Conservation (phyloP, 345 rosid genomes). For the Brassica rapa region DNA sequence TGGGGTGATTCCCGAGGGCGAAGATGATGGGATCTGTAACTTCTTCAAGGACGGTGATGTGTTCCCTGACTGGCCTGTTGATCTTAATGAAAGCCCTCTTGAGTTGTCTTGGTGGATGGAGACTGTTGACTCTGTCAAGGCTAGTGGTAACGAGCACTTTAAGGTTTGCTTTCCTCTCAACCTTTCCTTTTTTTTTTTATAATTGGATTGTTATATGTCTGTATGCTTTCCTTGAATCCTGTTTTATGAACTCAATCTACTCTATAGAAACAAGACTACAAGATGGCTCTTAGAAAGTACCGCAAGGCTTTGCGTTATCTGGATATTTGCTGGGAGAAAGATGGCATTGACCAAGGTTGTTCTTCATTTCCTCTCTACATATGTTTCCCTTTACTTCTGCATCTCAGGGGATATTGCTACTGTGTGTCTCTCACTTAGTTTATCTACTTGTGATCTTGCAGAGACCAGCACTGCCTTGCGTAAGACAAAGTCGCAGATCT, state of each 20-base stretch:
- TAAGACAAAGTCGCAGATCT: constrained; percentile 84
- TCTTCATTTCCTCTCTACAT: neutral
- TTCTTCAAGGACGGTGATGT: constrained; percentile 90
- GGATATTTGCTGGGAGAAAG: constrained; percentile 98
- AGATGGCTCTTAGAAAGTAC: constrained; percentile 94
- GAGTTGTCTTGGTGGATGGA: constrained; percentile 94
- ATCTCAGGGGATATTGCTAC: neutral
- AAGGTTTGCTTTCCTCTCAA: constrained; percentile 49
- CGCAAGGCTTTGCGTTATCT: constrained; percentile 83
- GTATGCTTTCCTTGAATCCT: neutral
- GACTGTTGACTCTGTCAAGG: constrained; percentile 73
- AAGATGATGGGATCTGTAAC: constrained; percentile 75
- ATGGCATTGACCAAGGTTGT: constrained; percentile 87
- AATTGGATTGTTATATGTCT: neutral
- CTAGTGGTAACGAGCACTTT: constrained; percentile 69
- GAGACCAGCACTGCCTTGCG: constrained; percentile 76
- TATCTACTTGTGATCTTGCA: constrained; percentile 41
- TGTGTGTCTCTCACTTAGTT: neutral
- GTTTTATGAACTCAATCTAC: neutral
- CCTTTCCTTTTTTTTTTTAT: neutral
- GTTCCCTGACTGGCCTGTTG: constrained; percentile 92
- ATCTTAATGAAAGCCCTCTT: constrained; percentile 59
- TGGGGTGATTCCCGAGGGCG: constrained; percentile 78
- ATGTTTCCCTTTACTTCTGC: constrained; percentile 1
- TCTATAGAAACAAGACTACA: constrained; percentile 76